Conservation (phyloP, 805 yeast species). For the Lipomyces starkeyi region DNA sequence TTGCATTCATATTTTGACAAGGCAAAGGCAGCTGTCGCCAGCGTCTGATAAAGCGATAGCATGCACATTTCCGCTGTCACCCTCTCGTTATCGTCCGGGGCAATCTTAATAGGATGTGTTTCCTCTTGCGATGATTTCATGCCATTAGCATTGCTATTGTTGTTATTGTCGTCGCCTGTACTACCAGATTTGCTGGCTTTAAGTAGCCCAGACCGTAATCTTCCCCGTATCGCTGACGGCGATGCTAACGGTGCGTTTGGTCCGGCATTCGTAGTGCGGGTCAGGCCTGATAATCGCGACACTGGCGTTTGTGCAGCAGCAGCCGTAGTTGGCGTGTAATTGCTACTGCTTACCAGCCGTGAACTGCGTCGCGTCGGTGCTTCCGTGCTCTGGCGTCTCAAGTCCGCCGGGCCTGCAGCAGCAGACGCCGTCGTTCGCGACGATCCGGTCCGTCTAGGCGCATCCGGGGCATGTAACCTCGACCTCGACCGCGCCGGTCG, state of each 20-base stretch:
- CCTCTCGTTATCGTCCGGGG: conserved; percentile 32
- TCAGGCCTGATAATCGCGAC: conserved; percentile 3
- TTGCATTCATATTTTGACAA: conserved; percentile 68
- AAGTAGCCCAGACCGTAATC: conserved; percentile 17
- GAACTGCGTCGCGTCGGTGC: conserved; percentile 28
- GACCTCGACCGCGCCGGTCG: conserved; percentile 11
- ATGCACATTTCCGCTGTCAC: conserved; percentile 32
- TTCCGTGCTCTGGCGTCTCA: conserved; percentile 5
- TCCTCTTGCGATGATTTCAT: not conserved
- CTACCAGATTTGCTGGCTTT: conserved; percentile 4
- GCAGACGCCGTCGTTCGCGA: conserved; percentile 5
- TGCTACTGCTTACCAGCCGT: conserved; percentile 11
- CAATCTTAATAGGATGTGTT: conserved; percentile 17
- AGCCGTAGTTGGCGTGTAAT: not conserved
- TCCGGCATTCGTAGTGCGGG: not conserved
- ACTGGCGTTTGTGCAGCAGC: not conserved
- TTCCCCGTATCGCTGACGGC: conserved; percentile 18
- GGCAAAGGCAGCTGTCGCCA: conserved; percentile 34
- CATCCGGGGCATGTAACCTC: conserved; percentile 24
- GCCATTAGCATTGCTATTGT: not conserved
- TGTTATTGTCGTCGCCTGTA: not conserved
- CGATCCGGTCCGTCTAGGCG: conserved; percentile 22
- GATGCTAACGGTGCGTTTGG: not conserved
- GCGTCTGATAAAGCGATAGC: conserved; percentile 31
- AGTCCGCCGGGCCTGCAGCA: conserved; percentile 3